Evolutionary conservation across 1,284 basidiomycete species (phyloP).

Genomic region (Irpex lacteus): DNA sequence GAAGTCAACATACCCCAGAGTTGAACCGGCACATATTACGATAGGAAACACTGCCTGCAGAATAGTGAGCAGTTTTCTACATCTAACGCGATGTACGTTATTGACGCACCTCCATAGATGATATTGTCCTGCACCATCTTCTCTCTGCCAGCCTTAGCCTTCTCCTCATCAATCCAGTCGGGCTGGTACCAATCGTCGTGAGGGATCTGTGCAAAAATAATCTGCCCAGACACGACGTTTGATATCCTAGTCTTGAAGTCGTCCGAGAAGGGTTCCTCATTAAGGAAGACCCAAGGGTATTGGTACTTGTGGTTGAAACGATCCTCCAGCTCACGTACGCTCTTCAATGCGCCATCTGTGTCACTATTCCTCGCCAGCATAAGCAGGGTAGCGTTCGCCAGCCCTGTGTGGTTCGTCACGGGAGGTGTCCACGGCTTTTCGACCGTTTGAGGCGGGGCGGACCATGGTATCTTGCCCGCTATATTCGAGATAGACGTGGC

Average conservation of each 20-base stretch:
- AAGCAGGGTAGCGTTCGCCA: slow-evolving; percentile 85
- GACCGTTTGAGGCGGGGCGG: slow-evolving; percentile 34
- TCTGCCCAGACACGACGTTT: slow-evolving; percentile 30
- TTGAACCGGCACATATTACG: slow-evolving; percentile 95
- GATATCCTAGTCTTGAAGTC: slow-evolving; percentile 67
- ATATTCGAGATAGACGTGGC: slow-evolving; percentile 60
- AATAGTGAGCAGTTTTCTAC: slow-evolving; percentile 1
- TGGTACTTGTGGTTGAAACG: slow-evolving; percentile 82
- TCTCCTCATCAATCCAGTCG: slow-evolving; percentile 77
- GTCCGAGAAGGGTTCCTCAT: slow-evolving; percentile 77
- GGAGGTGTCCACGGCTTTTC: not conserved
- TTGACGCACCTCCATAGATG: slow-evolving; percentile 76
- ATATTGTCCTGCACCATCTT: slow-evolving; percentile 78
- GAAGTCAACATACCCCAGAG: slow-evolving; percentile 66
- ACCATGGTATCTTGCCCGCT: slow-evolving; percentile 41
- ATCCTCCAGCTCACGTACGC: slow-evolving; percentile 48
- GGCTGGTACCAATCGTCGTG: slow-evolving; percentile 86
- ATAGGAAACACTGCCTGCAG: slow-evolving; percentile 66
- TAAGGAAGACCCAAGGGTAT: slow-evolving; percentile 87
- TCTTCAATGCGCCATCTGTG: slow-evolving; percentile 63
- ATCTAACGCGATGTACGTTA: not conserved
- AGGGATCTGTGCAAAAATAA: slow-evolving; percentile 83
- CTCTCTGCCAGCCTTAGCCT: slow-evolving; percentile 65
- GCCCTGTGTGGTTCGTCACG: slow-evolving; percentile 35
- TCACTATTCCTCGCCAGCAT: slow-evolving; percentile 86